Base-by-base conservation (phyloP, 345 rosid species). In the Geranium rotundifolium region DNA sequence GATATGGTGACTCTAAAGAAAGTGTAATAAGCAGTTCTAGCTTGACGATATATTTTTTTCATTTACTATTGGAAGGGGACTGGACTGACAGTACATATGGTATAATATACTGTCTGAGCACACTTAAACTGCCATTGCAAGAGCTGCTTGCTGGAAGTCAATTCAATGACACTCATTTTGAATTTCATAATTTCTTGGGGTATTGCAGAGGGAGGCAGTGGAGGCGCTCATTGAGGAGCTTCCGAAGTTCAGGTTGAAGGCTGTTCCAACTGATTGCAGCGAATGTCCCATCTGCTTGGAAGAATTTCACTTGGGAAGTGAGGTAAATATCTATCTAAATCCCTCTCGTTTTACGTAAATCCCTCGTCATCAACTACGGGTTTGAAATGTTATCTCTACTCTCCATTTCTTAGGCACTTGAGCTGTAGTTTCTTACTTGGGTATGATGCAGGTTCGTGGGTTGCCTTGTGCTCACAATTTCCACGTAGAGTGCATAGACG, bases 221-320 rank as follows among this genome's bases (percentile, higher is more conserved):
- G 96, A 92, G 73, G 96, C 95, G 55, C 91, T 92, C 62, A 89
- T 92, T 83, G 93, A 92, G 78, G 93, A 89, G 74, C 95, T 92
- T 70, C 95, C 98, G 54, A 95, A 85, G 78, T 95, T 90, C 77
- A 80, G 89, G 78, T 79, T 95, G 61, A 95, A 95, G 76, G 93
- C 95, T 71, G 96, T 95, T 63, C 99, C 97, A 27, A 92, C 85
- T 63, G 99, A 90, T 72, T 90, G 99, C 69, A 86, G 93, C 63
- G 99, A 95, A 82, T 95, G 99, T 56, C 95, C 92, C 59, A 95
- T 95, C 82, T 95, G 99, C 81, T 77, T 95, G 67, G 99, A 95
- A 73, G 97, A 93, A 77, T 88, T 93, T 63, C 83, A 79, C 67
- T 82, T 81, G 8, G 93, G 95, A 27, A 87, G 88, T 77, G 99